Evolutionary conservation across 352 stramenopile species (phyloP), one percentile per base, ranked within the genome.

Genomic region (Phytophthora colocasiae): DNA sequence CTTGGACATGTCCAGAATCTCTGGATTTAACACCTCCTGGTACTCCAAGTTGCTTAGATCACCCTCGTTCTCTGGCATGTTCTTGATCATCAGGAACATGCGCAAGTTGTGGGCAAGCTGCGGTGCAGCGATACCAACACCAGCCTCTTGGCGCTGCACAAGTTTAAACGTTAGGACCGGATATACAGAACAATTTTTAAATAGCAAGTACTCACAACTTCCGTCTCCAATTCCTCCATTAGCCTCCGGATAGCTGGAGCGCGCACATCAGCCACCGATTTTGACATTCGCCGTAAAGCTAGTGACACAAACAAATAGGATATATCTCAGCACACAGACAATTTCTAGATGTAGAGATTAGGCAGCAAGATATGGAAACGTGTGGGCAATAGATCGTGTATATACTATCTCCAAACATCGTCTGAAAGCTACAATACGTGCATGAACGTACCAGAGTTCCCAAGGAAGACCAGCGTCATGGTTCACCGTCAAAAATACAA

Each of bases 61-160:
- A 8, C 78, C 75, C 27, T 92, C 77, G 43, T 66, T 78, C 57
- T 85, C 55, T 1, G 83, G 81, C 19, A 85, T 73, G 58, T 89
- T 72, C 57, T 91, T 85, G 45, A 93, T 75, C 85, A 93, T 93
- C 40, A 95, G 71, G 61, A 95, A 95, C 69, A 93, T 85, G 54
- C 87, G 85, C 62, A 85, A 47, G 57, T 92, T 95, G 62, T 89
- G 73, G 0, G 83, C 87, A 0, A 95, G 63, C 57, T 95, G 87
- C 15, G 87, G 85, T 10, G 82, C 87, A 14, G 87, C 87, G 46
- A 95, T 87, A 19, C 87, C 87, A 27, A 95, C 80, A 10, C 87
- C 85, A 36, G 81, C 77, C 48, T 93, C 78, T 29, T 81, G 66
- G 7, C 81, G 80, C 87, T 95, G 56, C 24, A 49, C 44, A 15